Evolutionary conservation across 108 stramenopile species (phyloP).

Genomic region (Skeletonema potamos): DNA sequence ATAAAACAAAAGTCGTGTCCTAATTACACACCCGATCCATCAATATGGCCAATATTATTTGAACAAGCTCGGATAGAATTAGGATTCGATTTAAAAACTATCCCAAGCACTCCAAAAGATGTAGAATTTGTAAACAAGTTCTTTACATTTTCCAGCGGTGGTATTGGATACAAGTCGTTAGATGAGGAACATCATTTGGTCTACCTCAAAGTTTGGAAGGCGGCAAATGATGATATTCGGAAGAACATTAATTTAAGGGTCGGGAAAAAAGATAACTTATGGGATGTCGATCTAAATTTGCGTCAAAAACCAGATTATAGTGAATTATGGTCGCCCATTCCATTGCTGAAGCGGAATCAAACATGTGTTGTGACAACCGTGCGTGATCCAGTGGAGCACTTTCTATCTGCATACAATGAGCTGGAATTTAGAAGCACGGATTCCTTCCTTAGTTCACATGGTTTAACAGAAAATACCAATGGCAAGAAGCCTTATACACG

Average conservation of each 20-base stretch:
- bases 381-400: conserved; percentile 8
- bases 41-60: neutral
- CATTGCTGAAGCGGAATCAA: neutral
- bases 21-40: conserved; percentile 1
- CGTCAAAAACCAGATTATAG: neutral
- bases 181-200: conserved; percentile 5
- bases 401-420: conserved; percentile 14
- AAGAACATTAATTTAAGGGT: neutral
- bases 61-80: conserved; percentile 7
- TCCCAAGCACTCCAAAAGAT: neutral
- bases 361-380: conserved; percentile 15
- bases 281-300: neutral
- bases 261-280: neutral
- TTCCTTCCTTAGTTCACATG: neutral
- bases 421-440: neutral
- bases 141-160: conserved; percentile 3
- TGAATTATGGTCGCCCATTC: neutral
- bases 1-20: conserved; percentile 7
- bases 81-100: neutral
- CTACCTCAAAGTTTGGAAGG: conserved; percentile 12
- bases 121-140: neutral
- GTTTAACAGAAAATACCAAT: neutral
- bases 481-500: neutral
- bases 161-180: neutral
- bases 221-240: conserved; percentile 5